Base-by-base conservation (phyloP, 2,329 filamentous ascomycete species). In the Escovopsis sp. region DNA sequence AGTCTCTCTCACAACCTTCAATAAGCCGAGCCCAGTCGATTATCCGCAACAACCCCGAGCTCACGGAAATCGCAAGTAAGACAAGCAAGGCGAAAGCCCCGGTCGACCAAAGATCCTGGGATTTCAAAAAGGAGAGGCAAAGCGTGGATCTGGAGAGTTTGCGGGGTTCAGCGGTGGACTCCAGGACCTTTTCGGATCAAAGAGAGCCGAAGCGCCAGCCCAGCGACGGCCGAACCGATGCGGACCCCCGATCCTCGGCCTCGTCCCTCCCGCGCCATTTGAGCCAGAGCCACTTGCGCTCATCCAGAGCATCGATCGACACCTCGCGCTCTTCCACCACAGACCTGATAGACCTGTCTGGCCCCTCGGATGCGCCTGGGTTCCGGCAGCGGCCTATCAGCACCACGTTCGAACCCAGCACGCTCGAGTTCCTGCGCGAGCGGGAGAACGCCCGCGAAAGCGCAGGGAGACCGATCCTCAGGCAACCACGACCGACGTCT, bases 391-490 rank as follows among this genome's bases (percentile, higher is more conserved):
- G 89, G 37, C 89, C 89, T 2, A 70, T 77, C 1, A 95, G 88
- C 57, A 84, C 84, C 30, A 85, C 88, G 56, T 72, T 94, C 4
- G 83, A 87, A 51, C 83, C 83, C 0, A 87, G 82, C 53, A 68
- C 59, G 6, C 47, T 91, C 40, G 87, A 94, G 45, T 86, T 84
- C 53, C 67, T 94, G 14, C 79, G 84, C 16, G 86, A 91, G 51
- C 74, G 78, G 40, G 87, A 93, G 54, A 68, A 67, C 16, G 66
- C 72, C 2, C 58, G 63, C 1, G 87, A 93, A 54, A 68, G 66
- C 16, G 66, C 72, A 2, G 58, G 63, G 1, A 66, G 62, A 45
- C 62, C 67, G 6, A 51, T 57, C 9, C 56, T 51, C 35, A 51
- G 57, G 13, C 48, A 46, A 1, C 45, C 45, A 13, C 50, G 52